Evolutionary conservation across 2,329 filamentous ascomycete species (phyloP), one percentile per base, ranked within the genome.

Genomic region (Scedosporium boydii): DNA sequence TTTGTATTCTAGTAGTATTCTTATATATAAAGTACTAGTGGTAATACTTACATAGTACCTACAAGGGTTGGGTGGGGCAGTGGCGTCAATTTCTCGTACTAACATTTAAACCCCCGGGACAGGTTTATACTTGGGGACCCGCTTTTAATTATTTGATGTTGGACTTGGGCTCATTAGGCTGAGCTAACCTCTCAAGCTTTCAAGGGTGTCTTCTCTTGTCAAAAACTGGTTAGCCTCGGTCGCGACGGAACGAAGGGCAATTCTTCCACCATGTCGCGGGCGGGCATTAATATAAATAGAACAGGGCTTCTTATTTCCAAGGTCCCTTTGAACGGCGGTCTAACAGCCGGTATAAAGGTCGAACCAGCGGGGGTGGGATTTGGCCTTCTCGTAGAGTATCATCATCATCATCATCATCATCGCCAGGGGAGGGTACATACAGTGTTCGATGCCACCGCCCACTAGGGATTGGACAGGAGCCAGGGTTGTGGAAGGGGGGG

Each of bases 161-260:
- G n/a, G 51, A 48, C 41, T 59, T 59, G 58, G 51, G 23, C 51
- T 55, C 51, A 55, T 55, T 55, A 55, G 51, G 51, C 51, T 55
- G 51, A 55, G 51, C 51, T 55, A 55, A 27, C 51, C 51, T 23
- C 18, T 27, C 51, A n/a, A 55, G 23, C 12, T 23, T 23, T 55
- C 29, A 18, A 23, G 51, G 51, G 51, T 21, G 23, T 27, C 51
- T 38, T 38, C 34, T 38, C 34, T 38, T 23, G 23, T 27, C 23
- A 12, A 55, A 55, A 55, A 55, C 51, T 55, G 51, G 51, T 55
- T 55, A 55, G 51, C 51, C 51, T 55, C 51, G 7, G 51, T 55
- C 51, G 51, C 12, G 51, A 55, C 21, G 51, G 51, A 55, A 55
- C 51, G 44, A 48, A 48, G 44, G 18, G 51, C 23, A 55, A 18